A percentile compares a stretch with the other conserved stretches of the same genome.
phyloP scores from a whole-genome alignment of 768 basidiomycete genomes.

The Russula foetens region DNA sequence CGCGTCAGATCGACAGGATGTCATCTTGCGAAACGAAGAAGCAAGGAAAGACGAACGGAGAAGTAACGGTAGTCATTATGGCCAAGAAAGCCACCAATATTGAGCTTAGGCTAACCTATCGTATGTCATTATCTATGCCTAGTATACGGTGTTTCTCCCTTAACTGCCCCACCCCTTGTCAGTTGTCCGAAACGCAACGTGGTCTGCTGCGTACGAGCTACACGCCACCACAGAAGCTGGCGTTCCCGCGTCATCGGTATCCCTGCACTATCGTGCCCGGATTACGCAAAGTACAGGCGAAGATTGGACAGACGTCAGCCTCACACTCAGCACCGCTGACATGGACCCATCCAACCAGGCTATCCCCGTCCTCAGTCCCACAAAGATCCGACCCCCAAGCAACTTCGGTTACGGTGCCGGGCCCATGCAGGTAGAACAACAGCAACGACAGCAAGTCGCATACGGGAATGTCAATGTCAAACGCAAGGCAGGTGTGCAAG shows the following conservation, averaged over 20 bases:
- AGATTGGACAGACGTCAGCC: slow-evolving; percentile 43
- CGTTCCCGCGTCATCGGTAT: slow-evolving; percentile 36
- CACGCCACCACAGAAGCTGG: slow-evolving; percentile 39
- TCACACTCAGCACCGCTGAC: slow-evolving; percentile 46
- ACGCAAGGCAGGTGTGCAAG: no score
- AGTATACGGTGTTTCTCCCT: neutral
- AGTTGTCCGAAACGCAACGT: slow-evolving; percentile 46
- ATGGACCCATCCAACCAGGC: slow-evolving; percentile 31
- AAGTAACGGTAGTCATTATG: slow-evolving; percentile 38
- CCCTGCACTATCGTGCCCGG: slow-evolving; percentile 47
- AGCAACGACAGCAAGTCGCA: neutral
- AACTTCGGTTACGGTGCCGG: neutral
- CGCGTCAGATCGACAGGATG: slow-evolving; percentile 34
- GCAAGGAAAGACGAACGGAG: slow-evolving; percentile 24
- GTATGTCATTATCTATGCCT: slow-evolving; percentile 27
- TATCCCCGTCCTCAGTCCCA: slow-evolving; percentile 22
- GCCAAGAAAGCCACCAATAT: slow-evolving; percentile 31
- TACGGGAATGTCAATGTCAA: neutral
- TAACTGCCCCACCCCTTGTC: neutral
- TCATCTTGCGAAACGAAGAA: slow-evolving; percentile 28
- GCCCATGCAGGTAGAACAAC: neutral
- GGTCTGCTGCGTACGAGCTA: slow-evolving; percentile 52
- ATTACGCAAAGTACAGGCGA: slow-evolving; percentile 52
- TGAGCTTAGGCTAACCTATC: slow-evolving; percentile 45
- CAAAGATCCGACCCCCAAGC: neutral